phyloP scores from a whole-genome alignment of 1,139 yeast genomes.

The Barnettozyma hawaiiensis region DNA sequence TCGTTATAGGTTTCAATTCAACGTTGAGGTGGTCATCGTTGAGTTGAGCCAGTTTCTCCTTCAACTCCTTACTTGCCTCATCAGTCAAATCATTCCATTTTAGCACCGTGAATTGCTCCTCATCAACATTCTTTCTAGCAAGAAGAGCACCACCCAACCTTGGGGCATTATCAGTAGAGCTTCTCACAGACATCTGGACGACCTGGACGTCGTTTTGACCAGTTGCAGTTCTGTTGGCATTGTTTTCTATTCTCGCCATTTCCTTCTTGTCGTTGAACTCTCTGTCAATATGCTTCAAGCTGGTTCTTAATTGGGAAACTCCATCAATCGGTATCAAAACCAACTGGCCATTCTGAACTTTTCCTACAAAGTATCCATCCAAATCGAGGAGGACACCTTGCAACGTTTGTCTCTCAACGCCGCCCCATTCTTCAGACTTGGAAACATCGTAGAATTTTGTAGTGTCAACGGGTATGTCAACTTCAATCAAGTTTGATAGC shows the following conservation, averaged over 20 bases:
- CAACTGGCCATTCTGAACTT: conserved; percentile 43
- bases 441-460: conserved; percentile 56
- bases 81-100: conserved; percentile 44
- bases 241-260: conserved; percentile 34
- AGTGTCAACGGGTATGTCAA: conserved; percentile 63
- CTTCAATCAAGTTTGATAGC: conserved; percentile 54
- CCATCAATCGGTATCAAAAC: conserved; percentile 63
- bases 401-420: conserved; percentile 53
- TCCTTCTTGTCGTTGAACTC: conserved; percentile 30
- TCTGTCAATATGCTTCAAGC: conserved; percentile 69
- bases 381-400: conserved; percentile 61
- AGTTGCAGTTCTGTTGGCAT: conserved; percentile 40
- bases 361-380: conserved; percentile 55
- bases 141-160: conserved; percentile 74
- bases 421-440: conserved; percentile 59
- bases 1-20: conserved; percentile 29
- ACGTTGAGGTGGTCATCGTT: conserved; percentile 20
- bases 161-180: conserved; percentile 53
- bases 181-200: conserved; percentile 72
- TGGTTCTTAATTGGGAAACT: conserved; percentile 76
- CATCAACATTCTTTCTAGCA: conserved; percentile 70
- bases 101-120: conserved; percentile 51
- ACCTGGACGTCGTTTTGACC: conserved; percentile 46
- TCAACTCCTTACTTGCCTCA: conserved; percentile 32
- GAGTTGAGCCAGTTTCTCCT: conserved; percentile 25